Evolutionary conservation across 2,329 filamentous ascomycete genomes (phyloP).

Genomic region (Diaporthe sp.): DNA sequence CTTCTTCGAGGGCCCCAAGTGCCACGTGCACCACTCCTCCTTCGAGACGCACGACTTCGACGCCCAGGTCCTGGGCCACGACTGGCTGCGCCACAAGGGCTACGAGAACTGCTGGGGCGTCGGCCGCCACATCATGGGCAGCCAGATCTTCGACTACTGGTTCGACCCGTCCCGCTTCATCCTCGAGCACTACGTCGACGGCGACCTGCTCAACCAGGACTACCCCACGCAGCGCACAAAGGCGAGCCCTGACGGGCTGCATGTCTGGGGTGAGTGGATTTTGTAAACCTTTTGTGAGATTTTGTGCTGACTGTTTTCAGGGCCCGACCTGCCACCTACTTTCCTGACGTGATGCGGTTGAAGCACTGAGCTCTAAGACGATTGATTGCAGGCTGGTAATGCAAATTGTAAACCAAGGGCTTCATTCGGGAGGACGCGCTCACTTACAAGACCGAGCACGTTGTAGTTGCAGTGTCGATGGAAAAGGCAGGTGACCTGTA

Average conservation of each 20-base stretch:
- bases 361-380: too few relatives aligned
- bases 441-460: neutral
- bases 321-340: slow-evolving; percentile 49
- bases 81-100: slow-evolving; percentile 74
- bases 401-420: too few relatives aligned
- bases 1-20: slow-evolving; percentile 60
- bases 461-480: neutral
- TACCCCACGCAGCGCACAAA: slow-evolving; percentile 60
- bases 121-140: slow-evolving; percentile 77
- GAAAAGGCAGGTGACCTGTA: too few relatives aligned
- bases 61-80: slow-evolving; percentile 77
- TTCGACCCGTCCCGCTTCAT: slow-evolving; percentile 75
- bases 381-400: neutral
- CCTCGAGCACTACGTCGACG: slow-evolving; percentile 79
- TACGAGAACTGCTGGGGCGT: slow-evolving; percentile 80
- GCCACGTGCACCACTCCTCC: slow-evolving; percentile 75
- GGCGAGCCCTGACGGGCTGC: slow-evolving; percentile 58
- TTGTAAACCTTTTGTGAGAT: too few relatives aligned
- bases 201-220: slow-evolving; percentile 72
- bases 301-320: slow-evolving; percentile 38
- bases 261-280: slow-evolving; percentile 59
- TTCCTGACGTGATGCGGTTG: slow-evolving; percentile 44
- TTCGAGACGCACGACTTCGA: slow-evolving; percentile 83
- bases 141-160: slow-evolving; percentile 82
- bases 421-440: neutral